Conservation (phyloP, 192 early-diverging fungal species). For the Powellomyces hirtus region DNA sequence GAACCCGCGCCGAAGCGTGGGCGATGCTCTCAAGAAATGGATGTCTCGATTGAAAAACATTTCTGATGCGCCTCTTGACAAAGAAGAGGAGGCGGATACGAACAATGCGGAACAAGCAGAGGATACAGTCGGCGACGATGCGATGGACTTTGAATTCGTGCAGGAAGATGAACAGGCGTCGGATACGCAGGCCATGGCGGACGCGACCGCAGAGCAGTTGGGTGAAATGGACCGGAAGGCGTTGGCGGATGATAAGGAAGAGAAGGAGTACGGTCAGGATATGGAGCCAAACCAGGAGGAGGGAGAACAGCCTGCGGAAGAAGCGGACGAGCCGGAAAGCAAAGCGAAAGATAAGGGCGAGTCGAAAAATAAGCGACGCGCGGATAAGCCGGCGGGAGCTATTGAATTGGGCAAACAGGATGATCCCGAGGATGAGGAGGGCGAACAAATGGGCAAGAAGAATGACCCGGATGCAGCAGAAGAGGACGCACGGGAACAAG, state of each 20-base stretch:
- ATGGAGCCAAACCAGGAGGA: slow-evolving; percentile 12
- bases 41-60: slow-evolving; percentile 77
- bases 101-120: slow-evolving; percentile 46
- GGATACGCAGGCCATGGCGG: slow-evolving; percentile 73
- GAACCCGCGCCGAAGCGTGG: slow-evolving; percentile 87
- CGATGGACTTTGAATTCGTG: slow-evolving; percentile 68
- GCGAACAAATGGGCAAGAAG: slow-evolving; percentile 2
- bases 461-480: not conserved
- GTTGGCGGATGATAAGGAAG: slow-evolving; percentile 37
- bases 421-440: slow-evolving; percentile 23
- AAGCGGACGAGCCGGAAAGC: slow-evolving; percentile 5
- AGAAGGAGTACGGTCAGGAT: slow-evolving; percentile 24
- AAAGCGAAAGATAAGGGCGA: slow-evolving; percentile 26
- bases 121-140: slow-evolving; percentile 28
- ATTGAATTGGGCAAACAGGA: slow-evolving; percentile 19
- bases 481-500: slow-evolving; percentile 26
- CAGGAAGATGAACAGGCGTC: slow-evolving; percentile 72
- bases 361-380: not conserved
- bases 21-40: slow-evolving; percentile 93
- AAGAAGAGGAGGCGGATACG: slow-evolving; percentile 37
- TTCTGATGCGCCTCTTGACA: slow-evolving; percentile 53
- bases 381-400: slow-evolving; percentile 10
- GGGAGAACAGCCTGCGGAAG: not conserved
- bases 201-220: slow-evolving; percentile 63
- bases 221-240: slow-evolving; percentile 44